Base-by-base conservation (phyloP, 2,329 filamentous ascomycete species). In the Moelleriella libera region DNA sequence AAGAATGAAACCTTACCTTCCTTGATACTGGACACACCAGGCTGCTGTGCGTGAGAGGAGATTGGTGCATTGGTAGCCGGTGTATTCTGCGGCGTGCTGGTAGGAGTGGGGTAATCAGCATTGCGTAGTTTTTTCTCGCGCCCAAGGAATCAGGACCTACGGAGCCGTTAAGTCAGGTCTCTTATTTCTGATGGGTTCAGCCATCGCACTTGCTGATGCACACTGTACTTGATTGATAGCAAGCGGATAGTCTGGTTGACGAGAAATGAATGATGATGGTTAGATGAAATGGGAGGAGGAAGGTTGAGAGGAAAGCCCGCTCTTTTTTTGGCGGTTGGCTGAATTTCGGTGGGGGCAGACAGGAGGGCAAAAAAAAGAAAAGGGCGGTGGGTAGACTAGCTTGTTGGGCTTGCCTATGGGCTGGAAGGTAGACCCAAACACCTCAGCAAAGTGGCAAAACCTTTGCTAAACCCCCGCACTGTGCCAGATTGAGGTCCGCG, bases 71-170 rank as follows among this genome's bases (percentile, higher is more conserved):
- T 89, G 70, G 82, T 88, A 56, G 88, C 85, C 57, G 92, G 92
- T 48, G 92, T 98, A 75, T 98, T 98, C 72, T 98, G 92, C 62
- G 92, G 92, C 63, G 92, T 98, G 61, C 92, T 97, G 68, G 14
- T 7, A 7, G 58, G 59, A 58, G 61, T 61, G 62, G 64, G 63
- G 62, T 65, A 65, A 57, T 65, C 60, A 63, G 62, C 54, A 41
- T 46, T 48, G 49, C 50, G 52, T 48, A 46, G 49, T 41, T 44
- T 50, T 48, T 53, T 21, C 21, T 21, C 21, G 3, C 4, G 52
- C 30, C 28, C 6, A 40, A 31, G 49, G 46, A 47, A 50, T 47
- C 47, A 44, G 50, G 34, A 76, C 76, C 68, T 68, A 80, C 76
- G 76, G 76, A 57, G 76, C 76, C 64, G 69, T 67, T 54, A 70